Evolutionary conservation across 2,329 filamentous ascomycete genomes (phyloP).

Genomic region (Botrytis hyacinthi): DNA sequence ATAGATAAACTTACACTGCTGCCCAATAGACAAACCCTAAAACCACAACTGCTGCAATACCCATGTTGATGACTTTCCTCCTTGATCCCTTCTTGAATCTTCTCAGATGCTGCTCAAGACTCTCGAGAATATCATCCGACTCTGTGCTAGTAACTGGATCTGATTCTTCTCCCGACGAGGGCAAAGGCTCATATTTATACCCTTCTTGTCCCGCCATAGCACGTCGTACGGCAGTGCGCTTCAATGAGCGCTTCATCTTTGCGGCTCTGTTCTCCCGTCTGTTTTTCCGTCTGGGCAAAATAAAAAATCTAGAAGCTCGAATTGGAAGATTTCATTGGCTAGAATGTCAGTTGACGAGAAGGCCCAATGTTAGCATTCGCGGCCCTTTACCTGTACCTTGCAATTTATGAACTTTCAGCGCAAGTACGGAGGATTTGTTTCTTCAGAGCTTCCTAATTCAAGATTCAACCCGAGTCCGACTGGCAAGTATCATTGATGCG

Average conservation of each 20-base stretch:
- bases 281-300: neutral
- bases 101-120: constrained; percentile 27
- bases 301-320: neutral
- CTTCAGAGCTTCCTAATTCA: neutral
- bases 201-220: neutral
- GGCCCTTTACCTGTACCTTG: neutral
- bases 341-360: neutral
- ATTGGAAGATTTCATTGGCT: constrained; percentile 3
- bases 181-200: constrained; percentile 32
- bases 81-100: constrained; percentile 27
- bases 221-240: constrained; percentile 1
- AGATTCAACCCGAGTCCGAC: neutral
- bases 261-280: neutral
- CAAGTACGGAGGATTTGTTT: neutral
- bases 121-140: constrained; percentile 20
- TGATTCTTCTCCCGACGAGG: constrained; percentile 11
- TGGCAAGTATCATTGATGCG: constrained; percentile 14
- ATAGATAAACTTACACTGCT: constrained; percentile 27
- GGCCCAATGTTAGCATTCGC: neutral
- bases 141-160: constrained; percentile 20
- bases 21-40: constrained; percentile 31
- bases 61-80: constrained; percentile 24
- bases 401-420: neutral
- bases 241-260: constrained; percentile 25
- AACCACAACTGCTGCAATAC: constrained; percentile 24